Evolutionary conservation across 169 alveolate species (phyloP).

Genomic region (Eimeria maxima): DNA sequence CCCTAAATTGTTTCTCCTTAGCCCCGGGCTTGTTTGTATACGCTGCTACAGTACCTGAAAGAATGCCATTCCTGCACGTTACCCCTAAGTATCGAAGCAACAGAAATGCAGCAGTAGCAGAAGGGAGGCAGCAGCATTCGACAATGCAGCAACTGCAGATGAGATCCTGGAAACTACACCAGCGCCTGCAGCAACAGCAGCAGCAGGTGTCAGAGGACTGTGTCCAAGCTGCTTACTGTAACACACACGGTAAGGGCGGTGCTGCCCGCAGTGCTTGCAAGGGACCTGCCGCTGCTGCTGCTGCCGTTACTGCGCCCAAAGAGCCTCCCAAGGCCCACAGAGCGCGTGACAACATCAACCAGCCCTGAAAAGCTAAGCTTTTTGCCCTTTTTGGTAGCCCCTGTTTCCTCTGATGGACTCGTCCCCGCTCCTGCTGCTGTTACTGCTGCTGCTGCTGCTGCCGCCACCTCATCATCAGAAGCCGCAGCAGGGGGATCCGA

Average conservation of each 20-base stretch:
- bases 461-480: background rate
- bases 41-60: background rate
- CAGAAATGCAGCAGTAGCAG: background rate
- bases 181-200: conserved; percentile 24
- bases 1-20: background rate
- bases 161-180: background rate
- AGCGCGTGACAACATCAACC: conserved; percentile 29
- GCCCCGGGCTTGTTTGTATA: background rate
- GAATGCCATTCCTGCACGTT: background rate
- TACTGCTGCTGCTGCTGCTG: conserved; percentile 71
- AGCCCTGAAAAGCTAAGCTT: conserved; percentile 11
- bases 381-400: background rate
- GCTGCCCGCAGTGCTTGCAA: conserved; percentile 84
- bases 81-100: background rate
- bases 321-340: conserved; percentile 36
- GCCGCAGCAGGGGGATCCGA: conserved; percentile 43
- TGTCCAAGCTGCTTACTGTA: conserved; percentile 56
- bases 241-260: conserved; percentile 82
- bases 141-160: background rate
- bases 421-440: conserved; percentile 55
- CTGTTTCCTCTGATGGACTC: conserved; percentile 11
- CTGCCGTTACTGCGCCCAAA: conserved; percentile 27
- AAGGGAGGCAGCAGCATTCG: background rate
- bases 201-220: conserved; percentile 10
- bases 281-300: conserved; percentile 59